phyloP scores from a whole-genome alignment of 306 rosid species.

The Carpinus viminea region DNA sequence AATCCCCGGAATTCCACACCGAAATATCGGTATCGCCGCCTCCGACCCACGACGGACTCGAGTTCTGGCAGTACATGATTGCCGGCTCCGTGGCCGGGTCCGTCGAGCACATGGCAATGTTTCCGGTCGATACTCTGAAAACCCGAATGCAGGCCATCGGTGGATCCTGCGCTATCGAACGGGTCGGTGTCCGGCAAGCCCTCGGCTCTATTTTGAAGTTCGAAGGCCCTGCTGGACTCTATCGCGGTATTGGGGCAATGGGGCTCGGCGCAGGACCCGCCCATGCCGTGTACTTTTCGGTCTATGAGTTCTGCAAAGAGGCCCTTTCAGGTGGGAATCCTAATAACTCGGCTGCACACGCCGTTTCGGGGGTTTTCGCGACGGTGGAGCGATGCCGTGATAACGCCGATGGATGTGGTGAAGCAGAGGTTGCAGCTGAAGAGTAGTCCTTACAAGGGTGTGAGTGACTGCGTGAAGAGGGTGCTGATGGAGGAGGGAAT shows the following conservation, averaged over 20 bases:
- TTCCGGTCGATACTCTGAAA: constrained; percentile 88
- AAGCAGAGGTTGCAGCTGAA: constrained; percentile 83
- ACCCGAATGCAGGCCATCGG: constrained; percentile 83
- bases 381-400: constrained; percentile 78
- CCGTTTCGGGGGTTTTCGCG: constrained; percentile 70
- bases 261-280: constrained; percentile 95
- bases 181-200: constrained; percentile 65
- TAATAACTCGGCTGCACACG: constrained; percentile 57
- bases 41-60: constrained; percentile 72
- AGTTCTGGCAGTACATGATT: constrained; percentile 87
- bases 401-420: constrained; percentile 97
- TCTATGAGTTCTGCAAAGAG: constrained; percentile 64
- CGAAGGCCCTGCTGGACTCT: constrained; percentile 70
- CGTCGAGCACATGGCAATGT: constrained; percentile 87
- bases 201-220: constrained; percentile 56
- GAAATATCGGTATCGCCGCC: constrained; percentile 30
- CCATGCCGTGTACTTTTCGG: constrained; percentile 80
- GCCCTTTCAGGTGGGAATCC: constrained; percentile 53
- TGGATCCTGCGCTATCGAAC: constrained; percentile 66
- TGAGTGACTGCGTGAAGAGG: constrained; percentile 65
- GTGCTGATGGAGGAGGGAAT: constrained; percentile 73
- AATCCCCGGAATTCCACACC: constrained; percentile 53
- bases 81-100: constrained; percentile 84
- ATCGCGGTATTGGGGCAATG: constrained; percentile 89
- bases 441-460: constrained; percentile 72